These are phyloP conservation scores for Drechslerella stenobrocha DNA, from an alignment of 2,329 filamentous ascomycete genomes.

Conservation along the genomic window DNA sequence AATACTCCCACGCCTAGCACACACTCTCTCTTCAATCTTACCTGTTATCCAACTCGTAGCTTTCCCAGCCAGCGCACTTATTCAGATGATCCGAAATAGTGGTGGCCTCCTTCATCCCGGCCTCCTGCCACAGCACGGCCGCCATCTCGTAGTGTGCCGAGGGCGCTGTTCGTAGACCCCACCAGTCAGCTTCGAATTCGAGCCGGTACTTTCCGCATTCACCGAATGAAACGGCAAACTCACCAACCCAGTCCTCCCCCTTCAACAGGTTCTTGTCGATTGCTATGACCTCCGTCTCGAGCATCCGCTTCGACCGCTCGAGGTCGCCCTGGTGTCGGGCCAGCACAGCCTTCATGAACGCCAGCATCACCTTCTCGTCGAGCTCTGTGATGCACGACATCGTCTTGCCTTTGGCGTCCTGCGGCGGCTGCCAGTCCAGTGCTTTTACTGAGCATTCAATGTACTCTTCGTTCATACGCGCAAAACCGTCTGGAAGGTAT, in stretches of 20 bases:
- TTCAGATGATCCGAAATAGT: slow-evolving; percentile 69
- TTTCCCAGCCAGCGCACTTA: slow-evolving; percentile 70
- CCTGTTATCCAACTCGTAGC: slow-evolving; percentile 68
- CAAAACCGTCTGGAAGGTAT: slow-evolving; percentile 65
- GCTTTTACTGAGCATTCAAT: slow-evolving; percentile 66
- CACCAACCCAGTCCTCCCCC: slow-evolving; percentile 65
- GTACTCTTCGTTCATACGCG: slow-evolving; percentile 71
- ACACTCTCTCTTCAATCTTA: slow-evolving; percentile 1
- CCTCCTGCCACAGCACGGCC: slow-evolving; percentile 76
- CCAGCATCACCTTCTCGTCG: slow-evolving; percentile 68
- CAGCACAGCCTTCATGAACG: slow-evolving; percentile 69
- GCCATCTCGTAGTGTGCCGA: slow-evolving; percentile 85
- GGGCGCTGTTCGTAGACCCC: too few relatives aligned
- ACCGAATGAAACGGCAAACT: slow-evolving; percentile 52
- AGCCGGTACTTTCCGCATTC: slow-evolving; percentile 8
- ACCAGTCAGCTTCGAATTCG: too few relatives aligned
- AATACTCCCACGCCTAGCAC: neutral
- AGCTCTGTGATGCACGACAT: slow-evolving; percentile 56
- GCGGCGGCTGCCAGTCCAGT: slow-evolving; percentile 63
- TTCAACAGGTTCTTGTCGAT: slow-evolving; percentile 63
- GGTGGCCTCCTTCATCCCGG: slow-evolving; percentile 59
- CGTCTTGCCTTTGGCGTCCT: slow-evolving; percentile 62
- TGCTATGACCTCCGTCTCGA: slow-evolving; percentile 66
- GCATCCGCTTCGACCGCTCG: slow-evolving; percentile 66
- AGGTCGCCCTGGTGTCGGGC: slow-evolving; percentile 66